Base-by-base conservation (phyloP, 176 grass and related monocot genomes). In the Triticum dicoccoides region DNA sequence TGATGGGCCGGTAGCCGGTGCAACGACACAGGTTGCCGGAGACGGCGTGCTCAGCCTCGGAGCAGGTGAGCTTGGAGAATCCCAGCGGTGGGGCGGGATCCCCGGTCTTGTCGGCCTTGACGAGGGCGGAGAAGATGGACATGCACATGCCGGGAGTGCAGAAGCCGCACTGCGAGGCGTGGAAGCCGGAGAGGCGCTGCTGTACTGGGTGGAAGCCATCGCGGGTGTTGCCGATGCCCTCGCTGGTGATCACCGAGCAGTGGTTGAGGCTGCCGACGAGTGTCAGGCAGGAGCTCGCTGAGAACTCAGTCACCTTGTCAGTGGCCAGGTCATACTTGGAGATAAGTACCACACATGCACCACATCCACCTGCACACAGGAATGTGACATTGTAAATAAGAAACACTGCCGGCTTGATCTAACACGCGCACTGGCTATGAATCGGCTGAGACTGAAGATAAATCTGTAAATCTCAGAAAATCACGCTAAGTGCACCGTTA, bases 71-170 rank as follows among this genome's bases (percentile, higher is more conserved):
- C 79, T 82, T 97, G 10, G 95, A 97, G 89, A 97, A 97, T 6
- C 95, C 92, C 8, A 76, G 0, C 0, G 84, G 84, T 3, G 89
- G 76, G 33, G 49, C 33, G 0, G 91, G 82, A 2, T 87, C 86
- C 8, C 42, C 42, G 7, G 42, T 42, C 80, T 90, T 95, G 24
- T 95, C 95, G 24, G 92, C 92, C 61, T 95, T 93, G 82, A 88
- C 70, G 21, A 98, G 82, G 1, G 92, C 84, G 2, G 92, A 95
- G 80, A 91, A 98, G 76, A 98, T 90, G 61, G 95, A 98, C 87
- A 98, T 91, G 59, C 91, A 98, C 92, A 98, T 95, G 62, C 95
- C 92, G 1, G 95, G 95, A 5, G 92, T 98, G 86, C 95, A 98
- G 83, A 98, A 98, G 8, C 95, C 95, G 37, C 95, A 98, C 70